Evolutionary conservation across 768 basidiomycete genomes (phyloP).

Genomic region (Calocybe cyanea): DNA sequence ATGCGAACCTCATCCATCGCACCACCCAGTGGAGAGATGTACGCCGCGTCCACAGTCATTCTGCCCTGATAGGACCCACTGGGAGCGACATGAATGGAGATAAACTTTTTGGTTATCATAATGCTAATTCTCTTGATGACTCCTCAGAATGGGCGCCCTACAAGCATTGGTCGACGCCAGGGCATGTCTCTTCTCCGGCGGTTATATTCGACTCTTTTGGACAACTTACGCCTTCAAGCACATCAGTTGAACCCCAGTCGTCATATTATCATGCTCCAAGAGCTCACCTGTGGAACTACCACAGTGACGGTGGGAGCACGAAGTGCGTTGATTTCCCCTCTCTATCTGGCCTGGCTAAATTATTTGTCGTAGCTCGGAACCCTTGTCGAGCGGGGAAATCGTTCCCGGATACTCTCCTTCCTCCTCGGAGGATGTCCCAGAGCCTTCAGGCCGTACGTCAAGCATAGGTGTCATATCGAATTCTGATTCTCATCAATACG

Average conservation of each 20-base stretch:
- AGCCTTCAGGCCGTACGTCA: slow-evolving; percentile 13
- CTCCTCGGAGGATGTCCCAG: slow-evolving; percentile 19
- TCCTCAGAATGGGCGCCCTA: slow-evolving; percentile 9
- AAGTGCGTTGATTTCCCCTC: slow-evolving; percentile 13
- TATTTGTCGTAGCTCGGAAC: slow-evolving; percentile 12
- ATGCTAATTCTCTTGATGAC: slow-evolving; percentile 5
- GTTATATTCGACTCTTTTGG: slow-evolving; percentile 9
- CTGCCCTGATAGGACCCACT: slow-evolving; percentile 16
- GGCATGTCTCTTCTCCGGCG: slow-evolving; percentile 4
- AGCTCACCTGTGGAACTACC: slow-evolving; percentile 18
- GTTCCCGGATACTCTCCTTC: slow-evolving; percentile 18
- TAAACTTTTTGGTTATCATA: slow-evolving; percentile 4
- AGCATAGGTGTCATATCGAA: not conserved
- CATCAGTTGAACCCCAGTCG: slow-evolving; percentile 8
- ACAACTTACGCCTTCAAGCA: slow-evolving; percentile 3
- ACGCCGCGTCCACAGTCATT: slow-evolving; percentile 23
- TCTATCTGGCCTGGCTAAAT: not conserved
- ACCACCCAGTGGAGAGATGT: slow-evolving; percentile 16
- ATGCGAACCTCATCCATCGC: slow-evolving; percentile 1
- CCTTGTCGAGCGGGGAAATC: slow-evolving; percentile 12
- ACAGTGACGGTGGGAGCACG: slow-evolving; percentile 20
- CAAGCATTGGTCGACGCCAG: slow-evolving; percentile 11
- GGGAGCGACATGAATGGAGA: slow-evolving; percentile 2
- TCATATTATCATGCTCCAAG: slow-evolving; percentile 11
- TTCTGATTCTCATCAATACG: slow-evolving; percentile 1